A percentile compares a stretch with the other conserved stretches of the same genome.
These are phyloP conservation scores for Thecaphora thlaspeos DNA, from an alignment of 1,284 basidiomycete genomes.

Conservation along the genomic window DNA sequence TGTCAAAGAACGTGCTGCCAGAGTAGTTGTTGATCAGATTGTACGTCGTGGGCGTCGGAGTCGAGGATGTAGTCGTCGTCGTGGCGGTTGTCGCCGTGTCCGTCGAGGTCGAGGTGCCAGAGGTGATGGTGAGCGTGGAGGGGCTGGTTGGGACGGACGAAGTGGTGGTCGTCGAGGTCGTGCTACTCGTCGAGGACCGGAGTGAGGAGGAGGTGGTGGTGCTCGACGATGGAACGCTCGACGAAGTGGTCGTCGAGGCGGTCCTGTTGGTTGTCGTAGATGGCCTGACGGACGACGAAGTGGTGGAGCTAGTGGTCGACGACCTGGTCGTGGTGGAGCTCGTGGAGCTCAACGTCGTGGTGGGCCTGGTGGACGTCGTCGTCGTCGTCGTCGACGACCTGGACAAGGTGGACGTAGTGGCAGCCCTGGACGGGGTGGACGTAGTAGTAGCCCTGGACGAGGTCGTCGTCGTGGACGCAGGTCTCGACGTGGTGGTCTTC, in stretches of 20 bases:
- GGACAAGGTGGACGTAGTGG: conserved; percentile 3
- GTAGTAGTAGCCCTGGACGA: conserved; percentile 2
- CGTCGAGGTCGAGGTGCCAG: background rate
- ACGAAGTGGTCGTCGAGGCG: conserved; percentile 3
- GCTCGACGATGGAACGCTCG: background rate
- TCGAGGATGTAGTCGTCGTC: conserved; percentile 6
- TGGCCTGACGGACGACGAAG: background rate
- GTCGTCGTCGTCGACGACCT: conserved; percentile 5
- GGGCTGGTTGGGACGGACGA: background rate
- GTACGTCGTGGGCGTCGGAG: conserved; percentile 20
- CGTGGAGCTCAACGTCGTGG: conserved; percentile 1
- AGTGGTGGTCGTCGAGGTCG: background rate
- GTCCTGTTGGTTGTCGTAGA: conserved; percentile 1
- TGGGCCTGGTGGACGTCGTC: background rate
- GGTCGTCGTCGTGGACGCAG: background rate
- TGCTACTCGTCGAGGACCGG: background rate
- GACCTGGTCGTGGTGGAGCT: conserved; percentile 3
- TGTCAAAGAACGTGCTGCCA: conserved; percentile 40
- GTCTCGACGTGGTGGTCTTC: conserved; percentile 2
- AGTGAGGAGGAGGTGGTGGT: background rate
- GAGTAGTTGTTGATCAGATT: conserved; percentile 22
- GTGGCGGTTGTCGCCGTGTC: conserved; percentile 9
- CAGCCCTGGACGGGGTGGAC: conserved; percentile 6
- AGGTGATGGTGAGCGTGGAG: background rate
- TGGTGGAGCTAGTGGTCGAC: conserved; percentile 4